Percentiles rank a stretch among this genome's conserved stretches.
These are phyloP conservation scores for Withania somnifera DNA, from an alignment of 305 asterid species.

Conservation along the genomic window DNA sequence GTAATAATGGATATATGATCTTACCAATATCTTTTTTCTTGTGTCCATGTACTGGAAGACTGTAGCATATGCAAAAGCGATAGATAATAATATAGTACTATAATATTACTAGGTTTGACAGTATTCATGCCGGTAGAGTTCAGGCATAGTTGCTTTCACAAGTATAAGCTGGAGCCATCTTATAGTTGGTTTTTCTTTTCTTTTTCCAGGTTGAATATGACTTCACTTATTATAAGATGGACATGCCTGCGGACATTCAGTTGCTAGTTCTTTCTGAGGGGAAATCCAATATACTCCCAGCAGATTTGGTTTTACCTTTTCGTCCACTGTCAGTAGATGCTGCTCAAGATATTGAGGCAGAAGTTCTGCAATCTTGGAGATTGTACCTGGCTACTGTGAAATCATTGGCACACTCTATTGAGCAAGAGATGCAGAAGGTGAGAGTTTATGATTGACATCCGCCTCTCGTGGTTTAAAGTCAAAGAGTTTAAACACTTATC, in stretches of 20 bases:
- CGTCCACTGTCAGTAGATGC: conserved; percentile 42
- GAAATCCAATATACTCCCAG: conserved; percentile 76
- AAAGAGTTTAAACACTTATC: not conserved
- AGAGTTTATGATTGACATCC: not conserved
- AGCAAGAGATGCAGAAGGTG: conserved; percentile 69
- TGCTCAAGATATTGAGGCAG: conserved; percentile 23
- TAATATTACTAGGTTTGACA: not conserved
- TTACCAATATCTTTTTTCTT: not conserved
- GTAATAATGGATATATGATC: conserved; percentile 13
- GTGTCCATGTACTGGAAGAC: not conserved
- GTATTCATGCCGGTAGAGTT: not conserved
- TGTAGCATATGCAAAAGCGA: not conserved
- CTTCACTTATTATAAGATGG: conserved; percentile 80
- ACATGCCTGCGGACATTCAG: conserved; percentile 71
- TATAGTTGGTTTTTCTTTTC: not conserved
- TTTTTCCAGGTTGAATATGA: conserved; percentile 66
- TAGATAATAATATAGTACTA: not conserved
- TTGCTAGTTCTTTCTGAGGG: conserved; percentile 74
- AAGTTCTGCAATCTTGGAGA: conserved; percentile 57
- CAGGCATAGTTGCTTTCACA: not conserved
- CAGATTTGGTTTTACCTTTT: conserved; percentile 75
- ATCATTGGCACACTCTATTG: conserved; percentile 61
- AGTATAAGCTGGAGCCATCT: not conserved
- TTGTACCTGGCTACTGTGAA: conserved; percentile 85
- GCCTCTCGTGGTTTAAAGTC: not conserved